phyloP scores from a whole-genome alignment of 1,284 basidiomycete species.

The Apiotrichum laibachii region DNA sequence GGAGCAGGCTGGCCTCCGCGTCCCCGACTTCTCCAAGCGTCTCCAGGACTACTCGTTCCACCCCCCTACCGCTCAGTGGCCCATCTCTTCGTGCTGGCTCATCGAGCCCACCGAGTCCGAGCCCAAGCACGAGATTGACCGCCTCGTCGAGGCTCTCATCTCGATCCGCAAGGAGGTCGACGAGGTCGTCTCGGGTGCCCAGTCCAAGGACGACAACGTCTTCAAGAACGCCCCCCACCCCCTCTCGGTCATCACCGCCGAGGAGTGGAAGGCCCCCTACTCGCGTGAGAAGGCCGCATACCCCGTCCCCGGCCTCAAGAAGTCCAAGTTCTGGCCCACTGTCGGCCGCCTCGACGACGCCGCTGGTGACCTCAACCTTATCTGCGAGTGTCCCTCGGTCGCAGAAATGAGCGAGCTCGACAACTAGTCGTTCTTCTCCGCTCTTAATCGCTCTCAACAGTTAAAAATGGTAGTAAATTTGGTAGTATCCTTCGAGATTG shows the following conservation, averaged over 20 bases:
- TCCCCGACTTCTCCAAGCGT: slow-evolving; percentile 93
- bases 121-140: slow-evolving; percentile 82
- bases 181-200: slow-evolving; percentile 78
- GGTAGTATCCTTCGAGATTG: too few species aligned
- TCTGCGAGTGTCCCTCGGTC: slow-evolving; percentile 89
- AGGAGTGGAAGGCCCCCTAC: slow-evolving; percentile 85
- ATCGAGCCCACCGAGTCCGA: slow-evolving; percentile 96
- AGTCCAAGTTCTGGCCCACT: slow-evolving; percentile 91
- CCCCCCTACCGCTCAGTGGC: slow-evolving; percentile 62
- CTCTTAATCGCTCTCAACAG: too few species aligned
- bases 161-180: slow-evolving; percentile 88
- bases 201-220: slow-evolving; percentile 78
- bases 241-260: slow-evolving; percentile 68
- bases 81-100: slow-evolving; percentile 74
- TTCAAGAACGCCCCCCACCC: slow-evolving; percentile 94
- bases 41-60: slow-evolving; percentile 57
- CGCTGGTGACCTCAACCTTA: slow-evolving; percentile 51
- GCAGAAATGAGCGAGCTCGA: too few species aligned
- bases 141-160: slow-evolving; percentile 96
- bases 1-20: slow-evolving; percentile 80
- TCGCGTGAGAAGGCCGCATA: slow-evolving; percentile 79
- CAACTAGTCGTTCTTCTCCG: too few species aligned
- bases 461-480: too few species aligned
- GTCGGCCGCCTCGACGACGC: slow-evolving; percentile 83
- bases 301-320: slow-evolving; percentile 70